Evolutionary conservation across 2,329 filamentous ascomycete species (phyloP).

Genomic region (Xylariaceae sp.): DNA sequence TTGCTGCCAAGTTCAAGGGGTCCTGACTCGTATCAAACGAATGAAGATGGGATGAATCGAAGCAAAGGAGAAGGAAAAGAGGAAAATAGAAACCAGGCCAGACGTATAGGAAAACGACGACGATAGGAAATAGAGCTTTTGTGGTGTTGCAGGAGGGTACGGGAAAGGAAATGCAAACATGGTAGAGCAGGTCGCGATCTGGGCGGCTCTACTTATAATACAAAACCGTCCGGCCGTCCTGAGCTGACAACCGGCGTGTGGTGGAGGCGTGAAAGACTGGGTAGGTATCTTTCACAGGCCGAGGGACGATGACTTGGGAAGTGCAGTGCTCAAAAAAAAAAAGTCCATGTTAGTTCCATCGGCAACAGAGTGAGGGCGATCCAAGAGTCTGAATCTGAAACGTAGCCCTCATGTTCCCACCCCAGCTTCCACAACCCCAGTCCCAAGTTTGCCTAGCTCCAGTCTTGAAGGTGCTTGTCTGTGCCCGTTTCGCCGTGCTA

Average conservation of each 20-base stretch:
- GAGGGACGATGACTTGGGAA: too few species aligned
- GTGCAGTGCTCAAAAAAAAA: conserved; percentile 25
- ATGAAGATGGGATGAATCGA: conserved; percentile 25
- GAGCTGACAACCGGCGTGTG: too few species aligned
- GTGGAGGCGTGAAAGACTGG: too few species aligned
- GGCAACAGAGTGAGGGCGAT: conserved; percentile 29
- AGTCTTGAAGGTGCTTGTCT: too few species aligned
- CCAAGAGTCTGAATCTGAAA: conserved; percentile 33
- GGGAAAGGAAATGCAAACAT: conserved; percentile 26
- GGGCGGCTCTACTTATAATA: conserved; percentile 33
- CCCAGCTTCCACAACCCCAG: background rate
- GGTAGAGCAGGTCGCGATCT: conserved; percentile 30
- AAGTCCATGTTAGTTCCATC: conserved; percentile 41
- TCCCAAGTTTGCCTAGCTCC: background rate
- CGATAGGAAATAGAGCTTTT: conserved; percentile 27
- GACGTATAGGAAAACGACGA: conserved; percentile 27
- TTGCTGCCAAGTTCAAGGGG: conserved; percentile 4
- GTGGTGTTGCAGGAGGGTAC: conserved; percentile 30
- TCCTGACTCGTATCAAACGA: conserved; percentile 40
- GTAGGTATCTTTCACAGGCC: conserved; percentile 26
- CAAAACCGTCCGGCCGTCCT: conserved; percentile 18
- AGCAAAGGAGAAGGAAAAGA: conserved; percentile 29
- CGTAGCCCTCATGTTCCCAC: conserved; percentile 24
- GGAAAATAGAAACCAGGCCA: conserved; percentile 22
- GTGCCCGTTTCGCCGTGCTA: too few species aligned